These are phyloP conservation scores for Ustilago crameri DNA, from an alignment of 1,284 basidiomycete species.

Conservation along the genomic window DNA sequence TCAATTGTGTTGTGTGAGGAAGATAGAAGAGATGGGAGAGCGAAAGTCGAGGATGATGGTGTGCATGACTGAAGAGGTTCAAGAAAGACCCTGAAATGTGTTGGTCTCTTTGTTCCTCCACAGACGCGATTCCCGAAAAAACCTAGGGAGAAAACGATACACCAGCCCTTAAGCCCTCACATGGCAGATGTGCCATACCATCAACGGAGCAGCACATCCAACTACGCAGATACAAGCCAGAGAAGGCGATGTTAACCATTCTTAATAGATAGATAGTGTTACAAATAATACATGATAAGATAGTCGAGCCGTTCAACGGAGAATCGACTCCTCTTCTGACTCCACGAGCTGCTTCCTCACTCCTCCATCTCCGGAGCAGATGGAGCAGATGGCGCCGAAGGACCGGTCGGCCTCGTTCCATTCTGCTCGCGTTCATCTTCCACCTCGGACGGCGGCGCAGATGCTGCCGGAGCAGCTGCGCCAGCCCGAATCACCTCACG, in stretches of 20 bases:
- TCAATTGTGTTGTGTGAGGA: too few species aligned
- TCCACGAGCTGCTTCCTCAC: too few species aligned
- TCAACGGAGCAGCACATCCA: background rate
- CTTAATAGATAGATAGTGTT: slow-evolving; percentile 3
- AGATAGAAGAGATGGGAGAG: too few species aligned
- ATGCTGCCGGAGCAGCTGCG: background rate
- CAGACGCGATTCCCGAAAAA: slow-evolving; percentile 4
- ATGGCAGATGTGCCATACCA: background rate
- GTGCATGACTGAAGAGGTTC: too few species aligned
- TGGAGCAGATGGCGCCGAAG: slow-evolving; percentile 16
- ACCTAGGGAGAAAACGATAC: too few species aligned
- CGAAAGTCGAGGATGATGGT: too few species aligned
- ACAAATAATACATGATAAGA: slow-evolving; percentile 28
- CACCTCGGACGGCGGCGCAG: background rate
- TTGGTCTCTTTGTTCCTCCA: background rate
- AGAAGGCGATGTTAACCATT: background rate
- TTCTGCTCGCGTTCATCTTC: background rate
- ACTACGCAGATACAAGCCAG: background rate
- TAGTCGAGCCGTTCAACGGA: background rate
- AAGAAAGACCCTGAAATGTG: background rate
- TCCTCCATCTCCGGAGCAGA: slow-evolving; percentile 9
- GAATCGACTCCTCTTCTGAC: too few species aligned
- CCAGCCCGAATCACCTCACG: too few species aligned
- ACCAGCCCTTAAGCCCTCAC: too few species aligned
- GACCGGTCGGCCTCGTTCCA: too few species aligned